Evolutionary conservation across 495 filamentous ascomycete species (phyloP).

Genomic region (Bacidia rubella): DNA sequence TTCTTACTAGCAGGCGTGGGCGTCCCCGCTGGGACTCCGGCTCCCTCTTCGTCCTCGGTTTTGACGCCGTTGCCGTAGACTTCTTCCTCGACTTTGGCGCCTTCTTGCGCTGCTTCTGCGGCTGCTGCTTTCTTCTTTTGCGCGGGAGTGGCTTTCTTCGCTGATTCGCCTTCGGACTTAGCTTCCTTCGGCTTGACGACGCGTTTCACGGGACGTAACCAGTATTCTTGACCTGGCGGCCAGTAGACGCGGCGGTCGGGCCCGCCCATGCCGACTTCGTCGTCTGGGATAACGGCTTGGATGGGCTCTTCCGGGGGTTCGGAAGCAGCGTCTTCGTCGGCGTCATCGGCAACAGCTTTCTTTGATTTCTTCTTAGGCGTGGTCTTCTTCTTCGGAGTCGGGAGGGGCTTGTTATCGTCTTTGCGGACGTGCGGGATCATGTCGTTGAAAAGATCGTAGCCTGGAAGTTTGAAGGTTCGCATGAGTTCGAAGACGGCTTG

Average conservation of each 20-base stretch:
- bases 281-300: constrained; percentile 38
- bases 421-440: constrained; percentile 61
- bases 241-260: constrained; percentile 80
- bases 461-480: constrained; percentile 70
- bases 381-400: constrained; percentile 35
- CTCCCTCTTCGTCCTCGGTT: constrained; percentile 4
- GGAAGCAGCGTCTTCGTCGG: constrained; percentile 32
- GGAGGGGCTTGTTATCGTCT: constrained; percentile 60
- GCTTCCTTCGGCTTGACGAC: constrained; percentile 47
- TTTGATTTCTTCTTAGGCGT: constrained; percentile 33
- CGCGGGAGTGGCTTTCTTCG: constrained; percentile 20
- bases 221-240: constrained; percentile 80
- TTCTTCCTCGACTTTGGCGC: constrained; percentile 18
- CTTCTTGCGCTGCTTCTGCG: constrained; percentile 17
- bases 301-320: constrained; percentile 20
- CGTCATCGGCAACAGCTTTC: constrained; percentile 36
- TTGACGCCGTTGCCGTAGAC: constrained; percentile 12
- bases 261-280: constrained; percentile 80
- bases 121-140: constrained; percentile 20
- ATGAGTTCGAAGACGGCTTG: constrained; percentile 94
- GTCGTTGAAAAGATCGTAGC: constrained; percentile 60
- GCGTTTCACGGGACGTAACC: constrained; percentile 69
- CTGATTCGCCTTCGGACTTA: constrained; percentile 11
- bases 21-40: constrained; percentile 2
- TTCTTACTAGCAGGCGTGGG: constrained; percentile 16